These are phyloP conservation scores for Euphorbia pulcherrima DNA, from an alignment of 345 rosid genomes.

Conservation along the genomic window DNA sequence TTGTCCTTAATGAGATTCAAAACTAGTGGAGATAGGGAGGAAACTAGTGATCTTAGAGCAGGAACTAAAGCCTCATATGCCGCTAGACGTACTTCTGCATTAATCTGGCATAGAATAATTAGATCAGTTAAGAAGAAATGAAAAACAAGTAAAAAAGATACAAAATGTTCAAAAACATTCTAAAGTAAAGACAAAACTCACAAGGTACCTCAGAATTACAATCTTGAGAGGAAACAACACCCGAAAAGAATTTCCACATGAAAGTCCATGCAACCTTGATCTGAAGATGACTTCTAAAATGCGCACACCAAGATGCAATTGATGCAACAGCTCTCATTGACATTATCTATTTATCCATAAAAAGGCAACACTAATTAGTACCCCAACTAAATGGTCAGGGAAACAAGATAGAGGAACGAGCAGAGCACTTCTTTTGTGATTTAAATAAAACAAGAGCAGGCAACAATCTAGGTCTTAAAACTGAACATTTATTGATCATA, in stretches of 20 bases:
- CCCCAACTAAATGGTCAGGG: neutral
- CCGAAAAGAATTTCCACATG: conserved; percentile 64
- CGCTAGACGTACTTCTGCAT: conserved; percentile 70
- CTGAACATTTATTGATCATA: neutral
- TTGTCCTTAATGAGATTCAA: conserved; percentile 44
- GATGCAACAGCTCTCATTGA: conserved; percentile 58
- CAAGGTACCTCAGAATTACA: conserved; percentile 58
- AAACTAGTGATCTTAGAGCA: conserved; percentile 46
- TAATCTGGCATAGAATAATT: conserved; percentile 42
- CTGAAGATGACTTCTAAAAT: conserved; percentile 34
- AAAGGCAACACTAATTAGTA: conserved; percentile 6
- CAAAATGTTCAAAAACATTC: neutral
- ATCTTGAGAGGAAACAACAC: conserved; percentile 44
- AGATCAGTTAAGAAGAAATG: conserved; percentile 17
- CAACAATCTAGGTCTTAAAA: neutral
- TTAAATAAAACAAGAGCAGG: neutral
- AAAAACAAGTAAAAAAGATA: conserved; percentile 1
- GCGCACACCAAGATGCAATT: conserved; percentile 52
- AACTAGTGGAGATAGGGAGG: conserved; percentile 46
- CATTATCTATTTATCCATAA: conserved; percentile 47
- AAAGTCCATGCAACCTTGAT: conserved; percentile 45
- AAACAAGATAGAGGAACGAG: neutral
- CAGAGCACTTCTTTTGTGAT: neutral
- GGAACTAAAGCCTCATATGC: conserved; percentile 72
- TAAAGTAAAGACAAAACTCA: conserved; percentile 14